These are phyloP conservation scores for Geoglossum glabrum DNA, from an alignment of 495 filamentous ascomycete genomes.

Conservation along the genomic window DNA sequence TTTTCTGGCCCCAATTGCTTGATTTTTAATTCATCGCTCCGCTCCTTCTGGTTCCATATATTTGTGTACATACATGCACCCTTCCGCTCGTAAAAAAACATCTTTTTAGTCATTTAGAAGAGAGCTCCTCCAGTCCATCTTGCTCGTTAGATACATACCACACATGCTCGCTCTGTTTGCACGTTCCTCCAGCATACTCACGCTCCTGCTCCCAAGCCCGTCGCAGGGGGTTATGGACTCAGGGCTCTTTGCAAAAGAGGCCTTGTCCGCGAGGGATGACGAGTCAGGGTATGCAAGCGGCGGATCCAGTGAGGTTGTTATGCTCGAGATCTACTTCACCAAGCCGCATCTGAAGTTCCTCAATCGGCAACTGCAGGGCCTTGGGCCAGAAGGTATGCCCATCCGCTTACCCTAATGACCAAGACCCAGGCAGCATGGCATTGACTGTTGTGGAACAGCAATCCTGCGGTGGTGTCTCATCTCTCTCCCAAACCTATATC, in stretches of 20 bases:
- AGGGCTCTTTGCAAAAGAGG: not conserved
- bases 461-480: slow-evolving; percentile 83
- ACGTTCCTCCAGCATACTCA: not conserved
- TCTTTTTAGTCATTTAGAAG: too few species aligned
- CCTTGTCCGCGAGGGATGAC: slow-evolving; percentile 4
- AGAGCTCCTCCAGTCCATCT: too few species aligned
- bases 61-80: not conserved
- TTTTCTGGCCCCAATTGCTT: not conserved
- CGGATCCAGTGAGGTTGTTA: slow-evolving; percentile 37
- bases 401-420: not conserved
- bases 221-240: not conserved
- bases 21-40: not conserved
- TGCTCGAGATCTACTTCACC: slow-evolving; percentile 69
- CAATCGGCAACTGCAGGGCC: slow-evolving; percentile 67
- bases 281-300: slow-evolving; percentile 87
- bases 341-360: slow-evolving; percentile 74
- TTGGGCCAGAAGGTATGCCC: slow-evolving; percentile 48
- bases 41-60: not conserved
- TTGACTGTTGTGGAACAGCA: slow-evolving; percentile 28
- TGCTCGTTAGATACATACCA: too few species aligned
- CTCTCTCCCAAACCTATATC: slow-evolving; percentile 77
- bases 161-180: not conserved
- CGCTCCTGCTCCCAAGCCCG: not conserved
- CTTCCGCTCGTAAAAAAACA: too few species aligned
- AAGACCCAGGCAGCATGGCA: slow-evolving; percentile 10